Evolutionary conservation across 768 basidiomycete genomes (phyloP), one percentile per base, ranked within the genome.

Genomic region (Suillus clintonianus): DNA sequence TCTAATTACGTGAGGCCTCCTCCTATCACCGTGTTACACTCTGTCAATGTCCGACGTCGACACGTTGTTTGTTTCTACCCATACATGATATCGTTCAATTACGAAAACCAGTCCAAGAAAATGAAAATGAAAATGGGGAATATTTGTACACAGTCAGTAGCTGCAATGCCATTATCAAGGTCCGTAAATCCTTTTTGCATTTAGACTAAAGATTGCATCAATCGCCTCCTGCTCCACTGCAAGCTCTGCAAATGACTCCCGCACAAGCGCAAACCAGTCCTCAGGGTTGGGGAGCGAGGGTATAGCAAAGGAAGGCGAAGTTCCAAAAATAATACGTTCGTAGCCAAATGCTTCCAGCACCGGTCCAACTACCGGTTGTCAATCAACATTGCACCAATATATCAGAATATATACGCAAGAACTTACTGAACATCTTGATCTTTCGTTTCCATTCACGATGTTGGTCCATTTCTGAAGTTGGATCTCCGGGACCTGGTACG

Each of bases 341-440:
- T 86, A 91, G 8, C 93, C 93, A 72, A 94, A 94, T 3, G 93
- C 93, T 73, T 95, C 93, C 65, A 94, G 77, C 42, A 89, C 89
- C 17, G 91, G 93, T 9, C 87, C 89, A 67, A 94, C 92, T 95
- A 64, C 5, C 51, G 24, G 61, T 34, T 4, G 54, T 34, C 13
- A 36, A 61, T 51, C 41, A 55, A 66, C 34, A 11, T 7, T n/a
- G 19, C n/a, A 13, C 11, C 11, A 30, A 45, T 9, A 34, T 30
- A n/a, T 60, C 7, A 59, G n/a, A 53, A 58, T 60, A n/a, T 68
- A n/a, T 64, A 61, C 36, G 30, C 47, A 61, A 37, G 43, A 19
- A 87, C 92, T 79, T 70, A 94, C 92, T 79, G 77, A 92, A 94
- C 85, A 94, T 90, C 80, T 90, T 94, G 76, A 94, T 85, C 62